Percentiles rank a stretch among this genome's conserved stretches.
Conservation (phyloP, 495 filamentous ascomycete species). For the Clavariopsis aquatica region DNA sequence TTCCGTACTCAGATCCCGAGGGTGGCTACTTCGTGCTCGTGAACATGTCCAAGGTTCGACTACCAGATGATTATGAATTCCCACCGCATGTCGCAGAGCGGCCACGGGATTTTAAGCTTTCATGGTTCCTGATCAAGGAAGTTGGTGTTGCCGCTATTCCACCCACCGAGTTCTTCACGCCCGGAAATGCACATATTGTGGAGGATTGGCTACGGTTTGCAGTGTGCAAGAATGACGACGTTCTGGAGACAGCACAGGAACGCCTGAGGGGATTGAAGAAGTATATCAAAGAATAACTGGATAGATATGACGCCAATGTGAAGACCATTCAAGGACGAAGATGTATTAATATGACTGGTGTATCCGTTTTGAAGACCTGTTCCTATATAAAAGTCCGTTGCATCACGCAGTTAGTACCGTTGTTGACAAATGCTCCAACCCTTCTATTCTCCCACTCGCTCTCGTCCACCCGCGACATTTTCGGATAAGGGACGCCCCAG, state of each 20-base stretch:
- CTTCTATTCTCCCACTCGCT: too few relatives aligned
- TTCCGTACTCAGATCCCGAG: slow-evolving; percentile 92
- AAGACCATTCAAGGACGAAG: too few relatives aligned
- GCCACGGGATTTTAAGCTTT: slow-evolving; percentile 88
- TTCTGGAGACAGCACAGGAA: slow-evolving; percentile 88
- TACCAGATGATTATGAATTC: slow-evolving; percentile 81
- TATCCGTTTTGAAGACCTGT: too few relatives aligned
- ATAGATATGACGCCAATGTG: too few relatives aligned
- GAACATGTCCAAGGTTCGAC: slow-evolving; percentile 80
- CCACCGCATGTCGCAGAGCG: slow-evolving; percentile 81
- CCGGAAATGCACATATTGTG: slow-evolving; percentile 75
- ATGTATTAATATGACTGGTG: too few relatives aligned
- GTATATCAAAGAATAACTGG: slow-evolving; percentile 55
- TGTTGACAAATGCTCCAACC: too few relatives aligned
- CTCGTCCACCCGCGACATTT: slow-evolving; percentile 1
- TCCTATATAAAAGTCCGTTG: background rate
- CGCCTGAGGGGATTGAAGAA: slow-evolving; percentile 81
- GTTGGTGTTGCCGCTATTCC: slow-evolving; percentile 94
- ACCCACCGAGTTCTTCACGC: slow-evolving; percentile 94
- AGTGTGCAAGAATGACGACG: slow-evolving; percentile 91
- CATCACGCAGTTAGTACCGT: too few relatives aligned
- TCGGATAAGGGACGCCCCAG: slow-evolving; percentile 17
- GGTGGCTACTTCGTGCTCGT: slow-evolving; percentile 96
- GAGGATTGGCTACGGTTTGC: slow-evolving; percentile 95
- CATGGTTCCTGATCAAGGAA: slow-evolving; percentile 96